A percentile compares a stretch with the other conserved stretches of the same genome.
These are phyloP conservation scores for Pseudofabraea citricarpa DNA, from an alignment of 2,329 filamentous ascomycete genomes.

Conservation along the genomic window DNA sequence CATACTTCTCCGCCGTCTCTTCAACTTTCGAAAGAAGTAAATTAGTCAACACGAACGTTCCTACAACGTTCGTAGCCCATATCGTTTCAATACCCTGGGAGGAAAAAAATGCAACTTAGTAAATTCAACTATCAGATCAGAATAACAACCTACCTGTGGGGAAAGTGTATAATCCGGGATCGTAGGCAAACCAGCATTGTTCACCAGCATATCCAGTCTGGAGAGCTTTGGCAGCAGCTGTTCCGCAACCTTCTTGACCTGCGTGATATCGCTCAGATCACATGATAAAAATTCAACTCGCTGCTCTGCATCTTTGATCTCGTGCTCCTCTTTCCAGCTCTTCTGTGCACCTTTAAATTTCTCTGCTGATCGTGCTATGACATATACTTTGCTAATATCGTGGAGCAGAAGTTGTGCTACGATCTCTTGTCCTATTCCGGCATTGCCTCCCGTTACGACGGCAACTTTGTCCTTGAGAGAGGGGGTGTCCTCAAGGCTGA, in stretches of 20 bases:
- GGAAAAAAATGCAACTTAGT: constrained; percentile 4
- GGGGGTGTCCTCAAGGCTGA: constrained; percentile 28
- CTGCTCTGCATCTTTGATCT: constrained; percentile 11
- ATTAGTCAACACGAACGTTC: constrained; percentile 14
- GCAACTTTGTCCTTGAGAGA: constrained; percentile 78
- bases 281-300: constrained; percentile 24
- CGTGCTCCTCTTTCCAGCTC: not conserved
- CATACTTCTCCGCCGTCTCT: constrained; percentile 8
- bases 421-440: constrained; percentile 58
- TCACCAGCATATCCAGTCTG: constrained; percentile 27
- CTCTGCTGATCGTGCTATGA: constrained; percentile 22
- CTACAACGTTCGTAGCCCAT: constrained; percentile 16
- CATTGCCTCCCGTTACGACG: constrained; percentile 75
- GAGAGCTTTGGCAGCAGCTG: constrained; percentile 18
- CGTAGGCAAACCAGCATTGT: constrained; percentile 27
- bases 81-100: constrained; percentile 15
- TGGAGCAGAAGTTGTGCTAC: constrained; percentile 27
- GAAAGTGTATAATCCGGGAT: constrained; percentile 20
- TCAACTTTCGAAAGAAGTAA: constrained; percentile 15
- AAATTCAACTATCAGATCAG: not conserved
- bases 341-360: constrained; percentile 14
- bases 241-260: constrained; percentile 18
- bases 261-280: constrained; percentile 25
- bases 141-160: not conserved
- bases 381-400: constrained; percentile 23